Evolutionary conservation across 805 yeast species (phyloP).

Genomic region (Kuraishia capsulata): DNA sequence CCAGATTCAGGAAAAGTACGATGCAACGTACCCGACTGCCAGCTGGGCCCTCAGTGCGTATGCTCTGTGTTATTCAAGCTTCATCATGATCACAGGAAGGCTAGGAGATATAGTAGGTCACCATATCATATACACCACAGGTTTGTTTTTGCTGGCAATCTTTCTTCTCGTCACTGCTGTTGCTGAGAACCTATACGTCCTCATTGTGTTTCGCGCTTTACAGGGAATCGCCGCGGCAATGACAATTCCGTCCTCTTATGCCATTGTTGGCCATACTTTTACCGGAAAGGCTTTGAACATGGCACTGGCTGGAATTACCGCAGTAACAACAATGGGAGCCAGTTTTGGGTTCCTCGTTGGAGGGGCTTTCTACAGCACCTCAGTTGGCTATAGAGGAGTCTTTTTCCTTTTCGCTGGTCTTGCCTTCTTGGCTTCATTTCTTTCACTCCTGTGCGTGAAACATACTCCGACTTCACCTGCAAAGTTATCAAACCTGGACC

Average conservation of each 20-base stretch:
- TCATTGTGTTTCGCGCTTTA: constrained; percentile 26
- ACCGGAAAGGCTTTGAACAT: constrained; percentile 16
- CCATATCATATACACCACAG: constrained; percentile 14
- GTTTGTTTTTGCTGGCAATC: constrained; percentile 15
- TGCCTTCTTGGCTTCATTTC: constrained; percentile 10
- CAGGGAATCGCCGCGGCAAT: constrained; percentile 28
- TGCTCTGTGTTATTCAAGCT: constrained; percentile 25
- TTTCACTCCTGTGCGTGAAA: constrained; percentile 19
- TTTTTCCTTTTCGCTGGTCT: constrained; percentile 29
- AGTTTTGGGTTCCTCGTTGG: constrained; percentile 33
- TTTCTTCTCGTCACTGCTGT: constrained; percentile 24
- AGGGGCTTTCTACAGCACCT: constrained; percentile 30
- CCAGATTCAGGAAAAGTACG: constrained; percentile 1
- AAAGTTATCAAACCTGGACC: constrained; percentile 19
- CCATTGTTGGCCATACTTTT: constrained; percentile 21
- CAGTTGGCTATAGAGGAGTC: constrained; percentile 28
- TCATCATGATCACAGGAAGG: constrained; percentile 27
- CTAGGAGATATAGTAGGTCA: constrained; percentile 25
- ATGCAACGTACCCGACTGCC: not conserved
- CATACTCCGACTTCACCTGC: constrained; percentile 14
- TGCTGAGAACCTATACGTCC: constrained; percentile 22
- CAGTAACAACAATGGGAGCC: constrained; percentile 19
- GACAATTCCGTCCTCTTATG: constrained; percentile 24
- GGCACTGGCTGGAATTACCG: constrained; percentile 17
- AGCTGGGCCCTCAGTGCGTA: constrained; percentile 26